A percentile compares a stretch with the other conserved stretches of the same genome.
Evolutionary conservation across 1,139 yeast genomes (phyloP).

Genomic region (Yamadazyma sp.): DNA sequence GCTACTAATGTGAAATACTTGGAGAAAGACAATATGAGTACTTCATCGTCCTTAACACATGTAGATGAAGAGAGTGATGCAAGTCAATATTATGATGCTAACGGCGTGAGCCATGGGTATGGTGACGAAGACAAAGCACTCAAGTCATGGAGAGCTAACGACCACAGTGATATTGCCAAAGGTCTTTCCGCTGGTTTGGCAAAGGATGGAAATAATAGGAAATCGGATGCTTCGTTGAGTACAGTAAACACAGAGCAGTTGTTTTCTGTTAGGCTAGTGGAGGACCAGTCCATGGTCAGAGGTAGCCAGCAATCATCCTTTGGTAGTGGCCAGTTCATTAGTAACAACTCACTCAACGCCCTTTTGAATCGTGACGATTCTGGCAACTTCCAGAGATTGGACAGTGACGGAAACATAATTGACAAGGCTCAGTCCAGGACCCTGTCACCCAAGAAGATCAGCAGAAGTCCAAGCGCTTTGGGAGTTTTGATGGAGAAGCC

Average conservation of each 20-base stretch:
- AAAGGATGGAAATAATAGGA: slow-evolving; percentile 24
- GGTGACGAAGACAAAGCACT: slow-evolving; percentile 35
- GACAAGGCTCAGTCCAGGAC: slow-evolving; percentile 15
- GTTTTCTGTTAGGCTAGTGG: slow-evolving; percentile 75
- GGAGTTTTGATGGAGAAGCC: slow-evolving; percentile 30
- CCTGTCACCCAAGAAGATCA: slow-evolving; percentile 17
- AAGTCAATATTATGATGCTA: slow-evolving; percentile 31
- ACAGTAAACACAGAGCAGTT: slow-evolving; percentile 87
- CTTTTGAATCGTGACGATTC: slow-evolving; percentile 34
- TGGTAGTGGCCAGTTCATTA: slow-evolving; percentile 29
- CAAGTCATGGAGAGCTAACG: slow-evolving; percentile 75
- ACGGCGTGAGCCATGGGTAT: not conserved
- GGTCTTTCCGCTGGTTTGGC: slow-evolving; percentile 16
- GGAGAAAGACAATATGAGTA: slow-evolving; percentile 33
- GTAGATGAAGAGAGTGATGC: slow-evolving; percentile 13
- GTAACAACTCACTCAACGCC: slow-evolving; percentile 31
- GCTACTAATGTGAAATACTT: slow-evolving; percentile 53
- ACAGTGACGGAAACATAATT: slow-evolving; percentile 55
- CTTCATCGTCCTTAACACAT: slow-evolving; percentile 34
- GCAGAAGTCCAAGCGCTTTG: slow-evolving; percentile 29
- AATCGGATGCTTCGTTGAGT: slow-evolving; percentile 70
- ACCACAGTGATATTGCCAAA: slow-evolving; percentile 26
- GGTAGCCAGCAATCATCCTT: slow-evolving; percentile 36
- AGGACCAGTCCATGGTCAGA: slow-evolving; percentile 47
- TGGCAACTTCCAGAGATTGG: slow-evolving; percentile 51